A percentile compares a stretch with the other conserved stretches of the same genome.
These are phyloP conservation scores for Monosporascus sp. DNA, from an alignment of 2,329 filamentous ascomycete genomes.

Conservation along the genomic window DNA sequence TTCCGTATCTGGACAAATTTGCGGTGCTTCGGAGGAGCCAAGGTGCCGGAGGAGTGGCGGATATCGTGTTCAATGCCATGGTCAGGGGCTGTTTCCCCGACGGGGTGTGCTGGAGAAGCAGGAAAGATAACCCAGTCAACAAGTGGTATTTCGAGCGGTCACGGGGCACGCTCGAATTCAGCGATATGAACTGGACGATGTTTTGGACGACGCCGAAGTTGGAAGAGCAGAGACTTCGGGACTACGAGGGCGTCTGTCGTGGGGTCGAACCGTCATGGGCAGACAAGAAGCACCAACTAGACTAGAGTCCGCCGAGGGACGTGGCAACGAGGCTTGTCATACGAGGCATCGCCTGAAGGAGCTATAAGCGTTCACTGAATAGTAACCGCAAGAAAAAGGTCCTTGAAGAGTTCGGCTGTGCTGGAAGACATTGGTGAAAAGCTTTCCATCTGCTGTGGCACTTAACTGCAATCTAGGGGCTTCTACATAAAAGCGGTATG, in stretches of 20 bases:
- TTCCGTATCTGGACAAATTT: slow-evolving; percentile 97
- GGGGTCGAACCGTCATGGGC: slow-evolving; percentile 58
- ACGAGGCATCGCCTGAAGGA: too few species aligned
- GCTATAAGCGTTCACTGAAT: too few species aligned
- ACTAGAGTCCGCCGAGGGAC: slow-evolving; percentile 32
- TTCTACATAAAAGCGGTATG: too few species aligned
- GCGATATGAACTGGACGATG: slow-evolving; percentile 89
- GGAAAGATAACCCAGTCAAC: slow-evolving; percentile 90
- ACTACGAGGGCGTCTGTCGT: slow-evolving; percentile 73
- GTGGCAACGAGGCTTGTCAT: too few species aligned
- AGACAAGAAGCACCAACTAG: slow-evolving; percentile 51
- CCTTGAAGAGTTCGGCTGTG: too few species aligned
- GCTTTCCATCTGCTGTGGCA: too few species aligned
- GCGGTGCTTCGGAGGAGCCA: slow-evolving; percentile 85
- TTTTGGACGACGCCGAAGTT: slow-evolving; percentile 85
- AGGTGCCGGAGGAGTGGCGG: slow-evolving; percentile 86
- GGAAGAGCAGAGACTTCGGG: slow-evolving; percentile 49
- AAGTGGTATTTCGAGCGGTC: slow-evolving; percentile 99
- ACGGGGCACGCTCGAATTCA: slow-evolving; percentile 74
- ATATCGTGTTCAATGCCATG: slow-evolving; percentile 96
- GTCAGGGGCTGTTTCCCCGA: slow-evolving; percentile 80
- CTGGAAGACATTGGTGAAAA: too few species aligned
- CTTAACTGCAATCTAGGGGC: too few species aligned
- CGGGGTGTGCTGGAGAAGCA: slow-evolving; percentile 88
- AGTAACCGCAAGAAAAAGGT: too few species aligned